These are phyloP conservation scores for Mucor mucedo DNA, from an alignment of 371 early-diverging fungal species.

Conservation along the genomic window DNA sequence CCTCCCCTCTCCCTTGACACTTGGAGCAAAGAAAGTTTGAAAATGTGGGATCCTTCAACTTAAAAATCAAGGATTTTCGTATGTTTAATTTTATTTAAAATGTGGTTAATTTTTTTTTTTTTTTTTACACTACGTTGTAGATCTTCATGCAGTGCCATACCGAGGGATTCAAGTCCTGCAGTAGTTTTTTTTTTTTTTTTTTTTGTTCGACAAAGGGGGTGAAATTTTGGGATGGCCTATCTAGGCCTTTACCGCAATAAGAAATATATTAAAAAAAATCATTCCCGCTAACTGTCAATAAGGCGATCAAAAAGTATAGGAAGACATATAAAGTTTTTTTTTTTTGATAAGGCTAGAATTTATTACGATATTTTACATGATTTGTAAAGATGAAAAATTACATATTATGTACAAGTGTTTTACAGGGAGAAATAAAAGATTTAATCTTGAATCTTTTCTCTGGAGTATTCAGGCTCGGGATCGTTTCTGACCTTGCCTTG, in stretches of 20 bases:
- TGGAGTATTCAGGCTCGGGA: no score
- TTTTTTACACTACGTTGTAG: neutral
- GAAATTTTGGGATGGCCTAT: neutral
- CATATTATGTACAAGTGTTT: slow-evolving; percentile 24
- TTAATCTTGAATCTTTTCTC: no score
- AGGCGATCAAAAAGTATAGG: no score
- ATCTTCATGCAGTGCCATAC: slow-evolving; percentile 2
- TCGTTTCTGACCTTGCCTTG: neutral
- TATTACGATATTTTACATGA: no score
- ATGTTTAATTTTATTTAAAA: neutral
- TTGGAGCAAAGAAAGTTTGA: neutral
- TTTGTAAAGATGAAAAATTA: no score
- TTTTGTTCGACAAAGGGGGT: neutral
- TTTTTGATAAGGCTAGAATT: no score
- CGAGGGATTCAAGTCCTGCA: neutral
- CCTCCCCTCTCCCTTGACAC: neutral
- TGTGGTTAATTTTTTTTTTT: neutral
- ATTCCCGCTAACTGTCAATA: no score
- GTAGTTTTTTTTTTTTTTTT: neutral
- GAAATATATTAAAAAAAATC: no score
- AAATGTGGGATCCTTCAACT: slow-evolving; percentile 3
- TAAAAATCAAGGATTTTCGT: neutral
- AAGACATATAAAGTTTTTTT: no score
- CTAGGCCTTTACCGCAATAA: no score
- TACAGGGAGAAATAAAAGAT: no score